Evolutionary conservation across 176 grass and related monocot species (phyloP), one percentile per base, ranked within the genome.

Genomic region (Chrysopogon serrulatus): DNA sequence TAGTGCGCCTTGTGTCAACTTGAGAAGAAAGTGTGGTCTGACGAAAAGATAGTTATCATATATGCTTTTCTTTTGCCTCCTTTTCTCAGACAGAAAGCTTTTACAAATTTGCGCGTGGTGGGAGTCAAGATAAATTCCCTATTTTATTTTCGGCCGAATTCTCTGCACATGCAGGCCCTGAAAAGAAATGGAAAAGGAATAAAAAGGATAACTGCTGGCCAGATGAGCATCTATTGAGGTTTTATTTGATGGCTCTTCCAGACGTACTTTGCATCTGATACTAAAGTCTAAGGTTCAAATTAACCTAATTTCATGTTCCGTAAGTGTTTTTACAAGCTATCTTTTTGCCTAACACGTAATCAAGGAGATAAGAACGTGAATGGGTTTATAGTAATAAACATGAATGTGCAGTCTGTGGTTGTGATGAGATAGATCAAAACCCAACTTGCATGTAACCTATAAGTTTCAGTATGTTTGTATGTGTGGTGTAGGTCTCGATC

Each of bases 11-110:
- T 56, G 65, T 86, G 72, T 90, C 83, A 86, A 89, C 83, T 86
- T 21, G 78, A 34, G 11, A 35, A 45, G 7, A 54, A 90, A 86
- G 78, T 77, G 78, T 77, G 72, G 56, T 23, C 51, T 71, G 64
- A 64, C 64, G 60, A 49, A 54, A 69, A 68, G n/a, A n/a, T n/a
- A 75, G 76, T 85, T 77, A 81, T 5, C 42, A 43, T 68, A 49
- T 76, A 71, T 85, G 83, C 70, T 63, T 81, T 77, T 45, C 33
- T 23, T 73, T 78, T 86, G 83, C 83, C 69, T 82, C 88, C 83
- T 78, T 82, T 66, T 82, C 79, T 86, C 78, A 59, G 83, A 90
- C 83, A 90, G 83, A 82, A 90, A 86, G 73, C 79, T 90, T 90
- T 90, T 78, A 65, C 79, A 90, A 86, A 86, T 56, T 79, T 90